A percentile compares a stretch with the other conserved stretches of the same genome.
phyloP scores from a whole-genome alignment of 1,284 basidiomycete species.

The Pseudozyma sp. region DNA sequence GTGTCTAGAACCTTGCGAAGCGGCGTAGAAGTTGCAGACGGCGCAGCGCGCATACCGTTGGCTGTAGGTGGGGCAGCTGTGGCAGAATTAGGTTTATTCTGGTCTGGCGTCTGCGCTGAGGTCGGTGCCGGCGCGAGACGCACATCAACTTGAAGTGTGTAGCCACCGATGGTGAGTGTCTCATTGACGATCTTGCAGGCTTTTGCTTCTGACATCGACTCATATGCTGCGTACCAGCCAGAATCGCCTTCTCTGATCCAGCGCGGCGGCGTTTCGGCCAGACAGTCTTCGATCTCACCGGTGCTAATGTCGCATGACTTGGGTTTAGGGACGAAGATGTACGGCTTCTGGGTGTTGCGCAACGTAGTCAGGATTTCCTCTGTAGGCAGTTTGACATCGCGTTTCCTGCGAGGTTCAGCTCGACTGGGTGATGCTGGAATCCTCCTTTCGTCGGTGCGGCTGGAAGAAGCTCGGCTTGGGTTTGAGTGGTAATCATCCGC shows the following conservation, averaged over 20 bases:
- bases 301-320: conserved; percentile 42
- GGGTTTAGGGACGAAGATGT: conserved; percentile 52
- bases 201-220: conserved; percentile 22
- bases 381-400: conserved; percentile 14
- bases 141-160: conserved; percentile 49
- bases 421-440: not conserved
- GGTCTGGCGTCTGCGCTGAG: not conserved
- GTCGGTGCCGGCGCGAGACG: conserved; percentile 14
- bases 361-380: conserved; percentile 31
- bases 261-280: conserved; percentile 46
- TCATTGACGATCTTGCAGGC: conserved; percentile 53
- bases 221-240: conserved; percentile 68
- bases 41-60: not conserved
- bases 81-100: not conserved
- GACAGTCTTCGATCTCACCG: conserved; percentile 50
- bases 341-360: conserved; percentile 31
- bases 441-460: conserved; percentile 1
- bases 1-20: conserved; percentile 20
- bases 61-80: not conserved
- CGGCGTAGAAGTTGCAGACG: conserved; percentile 2
- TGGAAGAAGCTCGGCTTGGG: conserved; percentile 7
- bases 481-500: conserved; percentile 9
- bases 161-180: conserved; percentile 38
- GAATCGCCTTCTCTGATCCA: conserved; percentile 62
- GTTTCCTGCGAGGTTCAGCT: conserved; percentile 1